phyloP scores from a whole-genome alignment of 129 eudicot species.

The Chrysanthemum seticuspe region DNA sequence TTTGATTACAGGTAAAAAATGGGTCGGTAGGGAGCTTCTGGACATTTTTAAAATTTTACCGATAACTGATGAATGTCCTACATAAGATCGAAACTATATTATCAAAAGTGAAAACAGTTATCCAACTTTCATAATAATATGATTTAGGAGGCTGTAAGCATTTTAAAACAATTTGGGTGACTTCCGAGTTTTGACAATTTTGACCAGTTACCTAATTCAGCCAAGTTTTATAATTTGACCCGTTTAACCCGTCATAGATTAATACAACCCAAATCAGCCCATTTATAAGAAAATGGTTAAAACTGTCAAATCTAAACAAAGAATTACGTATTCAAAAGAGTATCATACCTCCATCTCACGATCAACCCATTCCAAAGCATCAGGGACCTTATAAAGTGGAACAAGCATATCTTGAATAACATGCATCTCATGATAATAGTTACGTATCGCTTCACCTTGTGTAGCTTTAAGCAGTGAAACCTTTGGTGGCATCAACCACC shows the following conservation, averaged over 20 bases:
- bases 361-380: constrained; percentile 83
- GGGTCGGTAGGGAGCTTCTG: neutral
- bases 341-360: constrained; percentile 77
- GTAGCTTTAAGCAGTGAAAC: constrained; percentile 89
- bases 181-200: neutral
- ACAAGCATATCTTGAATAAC: constrained; percentile 96
- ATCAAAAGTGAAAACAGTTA: neutral
- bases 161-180: neutral
- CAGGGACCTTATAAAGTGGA: constrained; percentile 88
- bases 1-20: neutral
- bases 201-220: neutral
- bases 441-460: constrained; percentile 85
- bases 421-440: constrained; percentile 92
- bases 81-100: neutral
- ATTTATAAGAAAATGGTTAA: neutral
- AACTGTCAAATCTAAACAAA: neutral
- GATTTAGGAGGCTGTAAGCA: neutral
- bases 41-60: neutral
- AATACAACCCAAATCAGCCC: neutral
- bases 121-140: neutral
- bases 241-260: neutral
- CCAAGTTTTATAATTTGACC: neutral
- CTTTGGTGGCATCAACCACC: constrained; percentile 97
- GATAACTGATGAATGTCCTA: neutral
- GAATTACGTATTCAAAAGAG: neutral